A percentile compares a stretch with the other conserved stretches of the same genome.
phyloP scores from a whole-genome alignment of 257 asterid species.

The Solanum sitiens region DNA sequence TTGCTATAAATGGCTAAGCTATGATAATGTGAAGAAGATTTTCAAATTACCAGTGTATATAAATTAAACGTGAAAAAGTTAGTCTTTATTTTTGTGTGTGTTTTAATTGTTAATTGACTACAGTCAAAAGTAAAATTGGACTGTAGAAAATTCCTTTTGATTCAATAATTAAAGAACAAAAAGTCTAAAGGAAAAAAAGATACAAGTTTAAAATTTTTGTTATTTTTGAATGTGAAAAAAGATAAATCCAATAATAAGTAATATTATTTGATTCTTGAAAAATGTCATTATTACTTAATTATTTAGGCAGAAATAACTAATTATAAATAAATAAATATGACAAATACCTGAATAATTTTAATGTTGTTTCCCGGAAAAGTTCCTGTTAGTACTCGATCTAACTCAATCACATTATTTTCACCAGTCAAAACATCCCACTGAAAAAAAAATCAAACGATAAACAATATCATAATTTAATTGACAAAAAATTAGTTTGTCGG shows the following conservation, averaged over 20 bases:
- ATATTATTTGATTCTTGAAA: not conserved
- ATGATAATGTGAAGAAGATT: not conserved
- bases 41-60: too few relatives aligned
- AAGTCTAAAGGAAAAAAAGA: not conserved
- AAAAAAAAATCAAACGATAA: not conserved
- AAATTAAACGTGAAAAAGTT: not conserved
- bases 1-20: not conserved
- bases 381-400: slow-evolving; percentile 52
- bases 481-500: not conserved
- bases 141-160: not conserved
- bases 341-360: slow-evolving; percentile 50
- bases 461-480: not conserved
- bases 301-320: not conserved
- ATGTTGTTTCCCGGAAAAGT: slow-evolving; percentile 40
- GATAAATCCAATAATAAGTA: not conserved
- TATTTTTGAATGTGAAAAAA: not conserved
- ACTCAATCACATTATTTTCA: slow-evolving; percentile 28
- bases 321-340: not conserved
- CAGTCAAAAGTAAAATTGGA: not conserved
- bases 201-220: not conserved
- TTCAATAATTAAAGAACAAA: not conserved
- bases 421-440: slow-evolving; percentile 62
- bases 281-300: not conserved
- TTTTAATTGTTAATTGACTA: not conserved
- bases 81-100: not conserved